Percentiles rank a stretch among this genome's conserved stretches.
Conservation (phyloP, 2,329 filamentous ascomycete species). For the Xylariaceae sp. region DNA sequence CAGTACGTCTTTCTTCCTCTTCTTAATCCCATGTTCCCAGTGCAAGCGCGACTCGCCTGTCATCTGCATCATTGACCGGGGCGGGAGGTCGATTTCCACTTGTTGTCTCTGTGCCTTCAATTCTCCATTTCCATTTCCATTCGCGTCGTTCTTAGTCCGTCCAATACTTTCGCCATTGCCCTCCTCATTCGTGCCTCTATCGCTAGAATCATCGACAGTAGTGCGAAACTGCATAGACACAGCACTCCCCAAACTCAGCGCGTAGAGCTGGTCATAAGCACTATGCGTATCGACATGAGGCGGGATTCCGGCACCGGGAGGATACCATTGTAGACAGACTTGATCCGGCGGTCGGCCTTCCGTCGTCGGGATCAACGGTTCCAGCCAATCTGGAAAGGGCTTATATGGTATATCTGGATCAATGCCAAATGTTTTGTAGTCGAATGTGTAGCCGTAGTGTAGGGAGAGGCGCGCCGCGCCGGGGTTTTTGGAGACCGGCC, state of each 20-base stretch:
- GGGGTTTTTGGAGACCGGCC: slow-evolving; percentile 43
- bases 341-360: slow-evolving; percentile 50
- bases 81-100: slow-evolving; percentile 43
- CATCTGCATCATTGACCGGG: slow-evolving; percentile 52
- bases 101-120: background rate
- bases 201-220: slow-evolving; percentile 12
- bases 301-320: slow-evolving; percentile 58
- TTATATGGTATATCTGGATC: slow-evolving; percentile 48
- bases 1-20: slow-evolving; percentile 50
- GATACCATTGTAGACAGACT: slow-evolving; percentile 58
- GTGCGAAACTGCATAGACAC: slow-evolving; percentile 27
- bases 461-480: slow-evolving; percentile 41
- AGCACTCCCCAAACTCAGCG: slow-evolving; percentile 23
- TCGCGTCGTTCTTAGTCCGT: no score
- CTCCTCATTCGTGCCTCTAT: background rate
- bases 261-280: slow-evolving; percentile 35
- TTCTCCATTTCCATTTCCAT: background rate
- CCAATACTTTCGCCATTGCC: no score
- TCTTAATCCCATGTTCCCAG: slow-evolving; percentile 56
- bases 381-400: slow-evolving; percentile 50
- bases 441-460: slow-evolving; percentile 57
- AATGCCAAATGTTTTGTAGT: slow-evolving; percentile 57
- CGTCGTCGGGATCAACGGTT: slow-evolving; percentile 44
- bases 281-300: slow-evolving; percentile 60
- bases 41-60: slow-evolving; percentile 48